Evolutionary conservation across 345 rosid species (phyloP).

Genomic region (Lenwebbia sp.): DNA sequence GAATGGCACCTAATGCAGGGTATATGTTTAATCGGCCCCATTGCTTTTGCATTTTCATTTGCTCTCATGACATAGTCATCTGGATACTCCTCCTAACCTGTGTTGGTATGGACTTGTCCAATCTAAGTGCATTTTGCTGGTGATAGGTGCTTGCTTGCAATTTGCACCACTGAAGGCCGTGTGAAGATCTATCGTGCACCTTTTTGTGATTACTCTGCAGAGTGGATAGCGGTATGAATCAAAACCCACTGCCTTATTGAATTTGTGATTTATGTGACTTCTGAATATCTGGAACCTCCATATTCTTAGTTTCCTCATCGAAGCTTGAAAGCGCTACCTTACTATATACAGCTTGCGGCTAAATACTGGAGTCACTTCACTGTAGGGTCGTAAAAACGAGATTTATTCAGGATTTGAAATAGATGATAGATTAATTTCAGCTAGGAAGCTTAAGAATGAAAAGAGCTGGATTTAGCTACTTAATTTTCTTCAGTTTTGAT

Average conservation of each 20-base stretch:
- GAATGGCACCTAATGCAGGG: conserved; percentile 87
- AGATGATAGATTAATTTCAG: neutral
- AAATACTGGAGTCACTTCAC: neutral
- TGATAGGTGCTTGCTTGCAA: conserved; percentile 74
- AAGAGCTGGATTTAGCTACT: neutral
- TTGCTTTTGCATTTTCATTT: neutral
- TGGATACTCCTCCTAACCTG: neutral
- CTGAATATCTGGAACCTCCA: neutral
- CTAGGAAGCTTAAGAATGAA: neutral
- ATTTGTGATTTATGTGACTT: neutral
- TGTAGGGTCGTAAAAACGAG: neutral
- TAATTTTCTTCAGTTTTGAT: neutral
- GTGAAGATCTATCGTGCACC: conserved; percentile 85
- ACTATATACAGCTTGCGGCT: neutral
- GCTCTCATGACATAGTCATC: neutral
- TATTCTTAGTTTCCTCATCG: neutral
- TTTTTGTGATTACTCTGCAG: conserved; percentile 68
- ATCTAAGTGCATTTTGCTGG: neutral
- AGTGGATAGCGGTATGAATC: conserved; percentile 81
- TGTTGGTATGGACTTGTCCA: neutral
- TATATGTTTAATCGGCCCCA: conserved; percentile 9
- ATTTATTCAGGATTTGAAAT: neutral
- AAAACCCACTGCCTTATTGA: neutral
- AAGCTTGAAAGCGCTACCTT: neutral
- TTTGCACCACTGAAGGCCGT: conserved; percentile 74